These are phyloP conservation scores for Penicillium sp. DNA, from an alignment of 2,329 filamentous ascomycete species.

Conservation along the genomic window DNA sequence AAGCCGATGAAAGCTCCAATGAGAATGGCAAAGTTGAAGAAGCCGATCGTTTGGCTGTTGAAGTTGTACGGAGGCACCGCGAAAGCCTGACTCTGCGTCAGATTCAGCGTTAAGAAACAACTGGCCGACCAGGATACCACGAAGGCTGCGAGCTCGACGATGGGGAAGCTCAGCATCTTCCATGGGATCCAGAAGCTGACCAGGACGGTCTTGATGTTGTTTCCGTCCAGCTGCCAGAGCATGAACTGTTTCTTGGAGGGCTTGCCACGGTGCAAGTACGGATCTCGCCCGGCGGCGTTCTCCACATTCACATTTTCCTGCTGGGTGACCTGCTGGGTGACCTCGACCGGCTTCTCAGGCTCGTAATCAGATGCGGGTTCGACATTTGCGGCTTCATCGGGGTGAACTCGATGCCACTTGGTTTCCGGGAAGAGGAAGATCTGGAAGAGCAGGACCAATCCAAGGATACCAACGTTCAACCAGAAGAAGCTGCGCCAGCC, in stretches of 20 bases:
- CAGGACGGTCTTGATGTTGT: constrained; percentile 46
- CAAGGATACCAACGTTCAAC: constrained; percentile 59
- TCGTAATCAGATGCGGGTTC: constrained; percentile 4
- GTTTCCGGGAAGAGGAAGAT: constrained; percentile 65
- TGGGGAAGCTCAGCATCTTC: constrained; percentile 62
- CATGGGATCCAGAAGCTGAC: constrained; percentile 61
- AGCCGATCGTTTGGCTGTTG: constrained; percentile 51
- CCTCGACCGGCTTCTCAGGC: constrained; percentile 17
- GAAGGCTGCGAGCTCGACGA: constrained; percentile 62
- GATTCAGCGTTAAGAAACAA: constrained; percentile 59
- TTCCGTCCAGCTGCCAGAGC: constrained; percentile 50
- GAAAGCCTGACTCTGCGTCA: constrained; percentile 58
- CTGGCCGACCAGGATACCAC: constrained; percentile 60
- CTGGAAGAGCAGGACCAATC: constrained; percentile 50
- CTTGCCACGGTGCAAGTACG: constrained; percentile 55
- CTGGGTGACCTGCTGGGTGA: constrained; percentile 6
- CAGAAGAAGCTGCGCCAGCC: constrained; percentile 66
- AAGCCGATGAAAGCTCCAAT: constrained; percentile 56
- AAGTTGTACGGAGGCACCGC: constrained; percentile 57
- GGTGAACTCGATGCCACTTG: constrained; percentile 53
- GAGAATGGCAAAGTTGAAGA: constrained; percentile 58
- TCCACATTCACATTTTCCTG: constrained; percentile 20
- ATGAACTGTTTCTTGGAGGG: constrained; percentile 58
- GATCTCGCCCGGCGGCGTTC: constrained; percentile 46
- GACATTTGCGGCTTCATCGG: constrained; percentile 18